phyloP scores from a whole-genome alignment of 2,329 filamentous ascomycete species.

The Penicillium polonicum region DNA sequence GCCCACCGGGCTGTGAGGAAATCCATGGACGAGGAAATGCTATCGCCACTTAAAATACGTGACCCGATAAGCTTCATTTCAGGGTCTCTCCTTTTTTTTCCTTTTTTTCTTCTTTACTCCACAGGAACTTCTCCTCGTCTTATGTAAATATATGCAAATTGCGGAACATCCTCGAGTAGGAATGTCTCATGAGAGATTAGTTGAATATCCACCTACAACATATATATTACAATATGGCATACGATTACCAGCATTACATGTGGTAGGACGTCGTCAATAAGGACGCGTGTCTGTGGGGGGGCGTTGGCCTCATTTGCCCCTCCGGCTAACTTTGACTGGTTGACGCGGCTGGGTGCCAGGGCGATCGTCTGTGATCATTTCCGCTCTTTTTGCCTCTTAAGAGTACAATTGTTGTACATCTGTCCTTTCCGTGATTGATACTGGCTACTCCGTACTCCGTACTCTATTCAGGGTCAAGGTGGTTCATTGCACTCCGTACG shows the following conservation, averaged over 20 bases:
- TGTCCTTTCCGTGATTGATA: conserved; percentile 3
- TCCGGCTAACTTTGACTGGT: conserved; percentile 15
- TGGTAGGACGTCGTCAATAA: neutral
- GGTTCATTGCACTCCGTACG: no score
- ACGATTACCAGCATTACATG: neutral
- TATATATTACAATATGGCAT: neutral
- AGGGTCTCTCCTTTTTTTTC: conserved; percentile 6
- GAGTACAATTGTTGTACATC: neutral
- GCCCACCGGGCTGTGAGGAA: conserved; percentile 14
- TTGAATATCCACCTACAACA: neutral
- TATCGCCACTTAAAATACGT: conserved; percentile 12
- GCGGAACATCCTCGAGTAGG: neutral
- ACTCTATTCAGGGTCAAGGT: neutral
- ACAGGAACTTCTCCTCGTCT: neutral
- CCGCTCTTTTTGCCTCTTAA: neutral
- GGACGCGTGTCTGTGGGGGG: conserved; percentile 25
- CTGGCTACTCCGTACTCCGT: neutral
- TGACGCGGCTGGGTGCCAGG: conserved; percentile 15
- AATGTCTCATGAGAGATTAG: neutral
- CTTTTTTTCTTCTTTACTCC: no score
- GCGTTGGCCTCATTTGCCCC: conserved; percentile 14
- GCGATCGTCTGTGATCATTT: conserved; percentile 26
- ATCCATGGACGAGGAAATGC: conserved; percentile 10
- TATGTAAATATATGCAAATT: neutral
- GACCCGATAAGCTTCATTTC: conserved; percentile 17